Evolutionary conservation across 2,329 filamentous ascomycete genomes (phyloP), one percentile per base, ranked within the genome.

Genomic region (Torrubiella hemipterigena): DNA sequence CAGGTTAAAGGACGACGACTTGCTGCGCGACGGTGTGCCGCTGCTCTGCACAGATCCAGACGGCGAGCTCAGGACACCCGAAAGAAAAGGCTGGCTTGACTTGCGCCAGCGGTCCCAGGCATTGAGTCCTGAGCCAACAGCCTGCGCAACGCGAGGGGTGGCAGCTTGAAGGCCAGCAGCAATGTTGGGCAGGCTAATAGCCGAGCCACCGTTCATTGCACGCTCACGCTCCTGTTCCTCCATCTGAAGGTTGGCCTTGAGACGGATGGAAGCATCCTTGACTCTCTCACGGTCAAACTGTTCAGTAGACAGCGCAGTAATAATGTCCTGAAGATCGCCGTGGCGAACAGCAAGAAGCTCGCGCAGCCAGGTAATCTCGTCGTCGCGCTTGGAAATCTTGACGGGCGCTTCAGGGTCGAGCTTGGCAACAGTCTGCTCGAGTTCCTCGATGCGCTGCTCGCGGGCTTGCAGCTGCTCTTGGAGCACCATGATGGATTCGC

Each of bases 401-500:
- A 63, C 68, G 3, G 81, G 73, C 0, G 84, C 80, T 24, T 94
- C 81, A 7, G 77, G 78, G 45, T 93, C 85, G 4, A 79, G 56
- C 37, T 72, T 69, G 13, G 72, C 60, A 7, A 86, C 63, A 31
- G 77, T 67, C 31, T 77, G 70, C 55, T 94, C 84, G 10, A 96
- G 77, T 39, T 80, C 74, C 51, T 98, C 91, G 42, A 96, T 93
- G 23, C 76, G 78, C 37, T 80, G 72, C 59, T 98, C 91, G 32
- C 91, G 86, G 45, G 91, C 85, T 54, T 96, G 91, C 6, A 98
- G 69, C 55, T 98, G 91, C 54, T 96, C 89, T 58, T 98, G 91
- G 17, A 98, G 67, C 13, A 95, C 91, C 58, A 93, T 77, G 49
- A 98, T 95, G 1, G 87, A 94, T 56, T 98, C 91, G 18, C 91